These are phyloP conservation scores for Arabidopsis hybrid DNA, from an alignment of 441 rosid genomes.

Conservation along the genomic window DNA sequence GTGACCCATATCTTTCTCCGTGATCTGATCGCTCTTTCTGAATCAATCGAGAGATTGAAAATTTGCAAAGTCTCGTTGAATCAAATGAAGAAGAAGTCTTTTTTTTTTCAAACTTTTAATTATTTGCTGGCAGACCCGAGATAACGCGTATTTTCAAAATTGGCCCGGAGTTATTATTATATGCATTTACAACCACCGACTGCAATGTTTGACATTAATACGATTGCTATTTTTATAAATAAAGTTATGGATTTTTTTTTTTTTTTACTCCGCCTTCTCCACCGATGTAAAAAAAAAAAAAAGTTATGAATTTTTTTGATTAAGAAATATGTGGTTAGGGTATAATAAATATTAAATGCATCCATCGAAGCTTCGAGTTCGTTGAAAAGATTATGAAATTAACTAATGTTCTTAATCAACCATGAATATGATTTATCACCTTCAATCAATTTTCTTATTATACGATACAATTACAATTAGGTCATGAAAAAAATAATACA, in stretches of 20 bases:
- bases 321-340: constrained; percentile 14
- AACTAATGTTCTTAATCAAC: constrained; percentile 2
- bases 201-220: constrained; percentile 11
- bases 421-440: constrained; percentile 15
- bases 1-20: constrained; percentile 35
- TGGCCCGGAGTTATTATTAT: constrained; percentile 2
- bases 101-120: background rate
- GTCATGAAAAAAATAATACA: background rate
- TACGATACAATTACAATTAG: background rate
- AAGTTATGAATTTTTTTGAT: too few relatives aligned
- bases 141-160: background rate
- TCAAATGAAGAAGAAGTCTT: background rate
- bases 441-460: constrained; percentile 21
- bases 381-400: constrained; percentile 6
- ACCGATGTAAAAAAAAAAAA: too few relatives aligned
- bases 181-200: background rate
- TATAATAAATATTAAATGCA: background rate
- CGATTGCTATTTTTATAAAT: background rate
- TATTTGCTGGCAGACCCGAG: constrained; percentile 19
- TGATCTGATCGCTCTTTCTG: constrained; percentile 18
- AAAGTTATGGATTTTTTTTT: too few relatives aligned
- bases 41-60: constrained; percentile 2
- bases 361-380: constrained; percentile 24
- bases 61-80: constrained; percentile 32
- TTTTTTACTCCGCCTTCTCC: too few relatives aligned